Percentiles rank a stretch among this genome's conserved stretches.
Evolutionary conservation across 331 rosid species (phyloP).

Genomic region (Arachis monticola): DNA sequence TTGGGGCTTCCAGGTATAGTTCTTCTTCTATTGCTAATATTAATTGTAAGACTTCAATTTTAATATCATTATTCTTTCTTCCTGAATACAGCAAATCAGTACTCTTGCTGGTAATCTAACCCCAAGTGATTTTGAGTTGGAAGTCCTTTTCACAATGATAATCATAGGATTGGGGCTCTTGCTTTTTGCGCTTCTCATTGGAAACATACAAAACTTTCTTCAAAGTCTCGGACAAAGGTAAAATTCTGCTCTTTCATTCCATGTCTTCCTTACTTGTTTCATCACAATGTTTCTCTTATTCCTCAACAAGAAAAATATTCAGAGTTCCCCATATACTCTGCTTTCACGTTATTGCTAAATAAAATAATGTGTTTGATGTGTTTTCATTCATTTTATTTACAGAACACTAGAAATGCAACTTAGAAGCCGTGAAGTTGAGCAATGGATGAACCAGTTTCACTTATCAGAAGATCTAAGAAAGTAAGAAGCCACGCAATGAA

Average conservation of each 20-base stretch:
- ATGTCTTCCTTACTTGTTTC: background rate
- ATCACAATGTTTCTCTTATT: conserved; percentile 4
- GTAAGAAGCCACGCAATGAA: too few relatives aligned
- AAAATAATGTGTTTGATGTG: too few relatives aligned
- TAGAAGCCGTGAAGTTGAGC: too few relatives aligned
- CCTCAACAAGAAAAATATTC: too few relatives aligned
- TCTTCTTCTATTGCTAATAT: background rate
- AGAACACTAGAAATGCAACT: too few relatives aligned
- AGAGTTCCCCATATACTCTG: too few relatives aligned
- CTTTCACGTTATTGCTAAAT: too few relatives aligned
- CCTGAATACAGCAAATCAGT: conserved; percentile 81
- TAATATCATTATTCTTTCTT: background rate
- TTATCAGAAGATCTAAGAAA: too few relatives aligned
- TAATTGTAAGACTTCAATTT: too few relatives aligned
- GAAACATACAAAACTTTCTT: conserved; percentile 88
- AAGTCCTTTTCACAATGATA: conserved; percentile 76
- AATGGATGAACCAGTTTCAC: too few relatives aligned
- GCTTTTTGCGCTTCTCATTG: conserved; percentile 78
- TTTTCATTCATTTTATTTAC: too few relatives aligned
- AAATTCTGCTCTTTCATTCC: conserved; percentile 4
- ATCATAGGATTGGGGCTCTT: conserved; percentile 75
- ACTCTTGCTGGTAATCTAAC: conserved; percentile 80
- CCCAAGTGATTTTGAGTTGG: conserved; percentile 76
- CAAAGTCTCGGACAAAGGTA: conserved; percentile 85
- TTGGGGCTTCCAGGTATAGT: conserved; percentile 46